Conservation (phyloP, 1,284 basidiomycete genomes). For the Fomes fomentarius region DNA sequence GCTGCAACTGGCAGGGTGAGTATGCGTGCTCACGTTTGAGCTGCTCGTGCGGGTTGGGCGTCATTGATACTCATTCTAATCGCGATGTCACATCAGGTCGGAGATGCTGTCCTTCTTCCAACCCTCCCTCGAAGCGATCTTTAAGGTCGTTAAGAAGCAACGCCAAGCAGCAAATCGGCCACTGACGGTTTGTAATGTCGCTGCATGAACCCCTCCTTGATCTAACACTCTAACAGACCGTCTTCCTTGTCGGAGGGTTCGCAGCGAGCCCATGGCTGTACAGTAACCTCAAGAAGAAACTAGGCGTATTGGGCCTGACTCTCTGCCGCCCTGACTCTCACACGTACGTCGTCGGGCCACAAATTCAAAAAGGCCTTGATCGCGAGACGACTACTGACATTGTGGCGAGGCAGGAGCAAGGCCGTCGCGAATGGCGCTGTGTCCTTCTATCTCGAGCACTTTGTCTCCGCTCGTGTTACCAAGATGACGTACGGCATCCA, state of each 20-base stretch:
- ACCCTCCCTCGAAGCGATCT: not conserved
- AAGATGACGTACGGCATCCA: slow-evolving; percentile 40
- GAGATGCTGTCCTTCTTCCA: not conserved
- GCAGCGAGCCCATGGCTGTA: slow-evolving; percentile 44
- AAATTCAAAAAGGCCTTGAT: too few species aligned
- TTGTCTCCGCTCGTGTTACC: slow-evolving; percentile 38
- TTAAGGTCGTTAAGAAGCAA: not conserved
- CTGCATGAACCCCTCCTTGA: too few species aligned
- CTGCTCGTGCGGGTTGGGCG: too few species aligned
- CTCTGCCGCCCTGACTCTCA: slow-evolving; percentile 49
- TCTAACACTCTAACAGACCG: slow-evolving; percentile 26
- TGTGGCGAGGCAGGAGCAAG: too few species aligned
- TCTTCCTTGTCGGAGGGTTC: slow-evolving; percentile 45
- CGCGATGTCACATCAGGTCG: not conserved
- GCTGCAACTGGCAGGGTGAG: slow-evolving; percentile 39
- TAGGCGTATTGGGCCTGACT: slow-evolving; percentile 34
- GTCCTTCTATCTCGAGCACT: slow-evolving; percentile 40
- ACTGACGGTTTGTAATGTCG: too few species aligned
- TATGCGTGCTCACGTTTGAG: too few species aligned
- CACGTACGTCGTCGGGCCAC: slow-evolving; percentile 14
- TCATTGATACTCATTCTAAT: too few species aligned
- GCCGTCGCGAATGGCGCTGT: slow-evolving; percentile 42
- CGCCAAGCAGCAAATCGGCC: not conserved
- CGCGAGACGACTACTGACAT: too few species aligned
- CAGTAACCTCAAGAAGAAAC: slow-evolving; percentile 27